Evolutionary conservation across 2,329 filamentous ascomycete species (phyloP).

Genomic region (Ophiocordyceps polyrhachis-furcata): DNA sequence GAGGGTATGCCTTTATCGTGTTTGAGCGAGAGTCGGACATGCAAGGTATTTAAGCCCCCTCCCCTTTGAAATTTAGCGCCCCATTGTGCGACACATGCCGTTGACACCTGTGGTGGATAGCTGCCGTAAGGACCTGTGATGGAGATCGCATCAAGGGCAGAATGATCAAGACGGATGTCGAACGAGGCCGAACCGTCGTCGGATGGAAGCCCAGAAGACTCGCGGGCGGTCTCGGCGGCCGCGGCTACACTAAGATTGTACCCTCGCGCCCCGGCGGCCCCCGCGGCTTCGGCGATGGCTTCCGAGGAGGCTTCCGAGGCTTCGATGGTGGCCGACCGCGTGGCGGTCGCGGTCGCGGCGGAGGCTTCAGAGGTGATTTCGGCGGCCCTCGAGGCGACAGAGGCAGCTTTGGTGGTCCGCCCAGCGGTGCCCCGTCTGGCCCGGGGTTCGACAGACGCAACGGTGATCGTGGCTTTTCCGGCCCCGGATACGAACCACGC

Average conservation of each 20-base stretch:
- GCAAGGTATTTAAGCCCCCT: constrained; percentile 53
- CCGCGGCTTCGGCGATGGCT: constrained; percentile 38
- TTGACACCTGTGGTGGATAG: constrained; percentile 35
- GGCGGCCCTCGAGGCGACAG: constrained; percentile 16
- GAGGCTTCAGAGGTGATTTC: constrained; percentile 30
- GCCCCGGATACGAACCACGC: constrained; percentile 36
- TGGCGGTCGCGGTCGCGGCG: constrained; percentile 32
- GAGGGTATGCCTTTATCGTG: constrained; percentile 91
- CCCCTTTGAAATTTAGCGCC: background rate
- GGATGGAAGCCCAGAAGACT: constrained; percentile 86
- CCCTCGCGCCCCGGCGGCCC: constrained; percentile 51
- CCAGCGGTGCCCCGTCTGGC: constrained; percentile 41
- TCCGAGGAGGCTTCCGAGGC: constrained; percentile 22
- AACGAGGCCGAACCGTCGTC: constrained; percentile 83
- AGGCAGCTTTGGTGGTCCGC: constrained; percentile 30
- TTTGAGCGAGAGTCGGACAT: constrained; percentile 97
- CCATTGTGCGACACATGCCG: background rate
- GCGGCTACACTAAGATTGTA: constrained; percentile 75
- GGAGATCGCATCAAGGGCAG: constrained; percentile 85
- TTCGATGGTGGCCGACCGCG: constrained; percentile 24
- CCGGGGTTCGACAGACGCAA: constrained; percentile 28
- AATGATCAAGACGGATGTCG: constrained; percentile 84
- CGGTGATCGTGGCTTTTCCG: constrained; percentile 23
- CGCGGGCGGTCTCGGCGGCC: constrained; percentile 79
- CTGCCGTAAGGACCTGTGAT: constrained; percentile 73